Evolutionary conservation across 2,329 filamentous ascomycete species (phyloP).

Genomic region (Fusarium clavum): DNA sequence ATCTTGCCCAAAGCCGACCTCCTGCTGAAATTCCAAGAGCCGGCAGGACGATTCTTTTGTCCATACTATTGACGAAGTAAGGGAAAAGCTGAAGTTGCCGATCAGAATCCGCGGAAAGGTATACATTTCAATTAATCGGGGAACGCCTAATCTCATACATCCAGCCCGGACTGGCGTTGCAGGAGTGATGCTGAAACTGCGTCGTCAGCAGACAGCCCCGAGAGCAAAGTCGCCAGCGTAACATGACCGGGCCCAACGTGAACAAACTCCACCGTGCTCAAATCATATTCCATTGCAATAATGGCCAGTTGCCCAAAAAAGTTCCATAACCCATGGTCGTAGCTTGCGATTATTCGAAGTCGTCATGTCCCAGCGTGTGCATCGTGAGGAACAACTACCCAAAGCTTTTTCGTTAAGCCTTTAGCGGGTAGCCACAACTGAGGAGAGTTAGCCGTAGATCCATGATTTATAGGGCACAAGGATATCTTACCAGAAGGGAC

Average conservation of each 20-base stretch:
- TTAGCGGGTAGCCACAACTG: slow-evolving; percentile 55
- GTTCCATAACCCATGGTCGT: slow-evolving; percentile 47
- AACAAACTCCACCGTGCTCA: slow-evolving; percentile 54
- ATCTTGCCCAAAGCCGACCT: background rate
- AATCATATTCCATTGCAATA: slow-evolving; percentile 49
- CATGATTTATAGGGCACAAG: background rate
- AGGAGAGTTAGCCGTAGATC: slow-evolving; percentile 19
- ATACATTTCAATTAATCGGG: slow-evolving; percentile 58
- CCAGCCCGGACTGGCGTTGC: slow-evolving; percentile 43
- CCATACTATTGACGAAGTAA: background rate
- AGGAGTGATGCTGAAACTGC: slow-evolving; percentile 34
- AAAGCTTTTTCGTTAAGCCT: slow-evolving; percentile 31
- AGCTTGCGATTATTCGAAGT: slow-evolving; percentile 46
- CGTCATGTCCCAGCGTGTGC: slow-evolving; percentile 41
- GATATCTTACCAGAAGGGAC: slow-evolving; percentile 79
- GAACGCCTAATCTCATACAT: slow-evolving; percentile 62
- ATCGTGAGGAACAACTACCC: slow-evolving; percentile 46
- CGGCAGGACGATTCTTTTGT: background rate
- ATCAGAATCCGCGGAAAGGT: slow-evolving; percentile 37
- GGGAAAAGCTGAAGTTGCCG: background rate
- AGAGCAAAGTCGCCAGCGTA: slow-evolving; percentile 42
- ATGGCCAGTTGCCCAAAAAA: slow-evolving; percentile 48
- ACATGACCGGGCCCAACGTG: slow-evolving; percentile 45
- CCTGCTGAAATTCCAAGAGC: background rate
- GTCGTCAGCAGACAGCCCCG: slow-evolving; percentile 30